Conservation (phyloP, 2,329 filamentous ascomycete species). For the Alternaria postmessia region DNA sequence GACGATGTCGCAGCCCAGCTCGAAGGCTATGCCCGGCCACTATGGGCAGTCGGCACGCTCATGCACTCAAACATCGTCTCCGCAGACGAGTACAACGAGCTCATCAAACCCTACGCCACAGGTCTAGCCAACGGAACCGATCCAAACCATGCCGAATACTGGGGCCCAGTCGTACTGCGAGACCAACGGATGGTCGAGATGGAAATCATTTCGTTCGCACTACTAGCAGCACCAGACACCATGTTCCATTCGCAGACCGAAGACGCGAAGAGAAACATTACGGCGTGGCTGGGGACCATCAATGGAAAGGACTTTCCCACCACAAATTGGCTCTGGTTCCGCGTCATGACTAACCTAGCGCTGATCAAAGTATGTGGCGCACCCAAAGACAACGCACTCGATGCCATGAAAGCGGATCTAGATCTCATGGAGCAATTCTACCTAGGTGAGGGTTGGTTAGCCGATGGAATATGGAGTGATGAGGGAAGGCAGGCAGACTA, state of each 20-base stretch:
- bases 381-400: conserved; percentile 43
- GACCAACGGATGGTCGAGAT: conserved; percentile 66
- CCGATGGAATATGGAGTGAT: conserved; percentile 56
- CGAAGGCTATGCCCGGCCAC: conserved; percentile 44
- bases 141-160: conserved; percentile 53
- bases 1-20: conserved; percentile 48
- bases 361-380: conserved; percentile 55
- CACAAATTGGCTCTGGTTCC: conserved; percentile 64
- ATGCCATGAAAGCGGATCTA: conserved; percentile 54
- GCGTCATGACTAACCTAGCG: conserved; percentile 60
- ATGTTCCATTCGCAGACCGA: conserved; percentile 46
- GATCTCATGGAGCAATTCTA: conserved; percentile 58
- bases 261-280: conserved; percentile 49
- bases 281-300: conserved; percentile 54
- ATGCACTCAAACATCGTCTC: conserved; percentile 29
- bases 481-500: conserved; percentile 58
- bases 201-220: conserved; percentile 60
- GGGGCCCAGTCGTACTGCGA: conserved; percentile 56
- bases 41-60: conserved; percentile 46
- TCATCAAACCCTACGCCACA: conserved; percentile 38
- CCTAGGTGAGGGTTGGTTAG: conserved; percentile 57
- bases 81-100: conserved; percentile 23
- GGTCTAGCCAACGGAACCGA: conserved; percentile 48
- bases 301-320: conserved; percentile 57
- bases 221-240: conserved; percentile 55